Conservation (phyloP, 148 eudicot species). For the Rhododendron griersonianum region DNA sequence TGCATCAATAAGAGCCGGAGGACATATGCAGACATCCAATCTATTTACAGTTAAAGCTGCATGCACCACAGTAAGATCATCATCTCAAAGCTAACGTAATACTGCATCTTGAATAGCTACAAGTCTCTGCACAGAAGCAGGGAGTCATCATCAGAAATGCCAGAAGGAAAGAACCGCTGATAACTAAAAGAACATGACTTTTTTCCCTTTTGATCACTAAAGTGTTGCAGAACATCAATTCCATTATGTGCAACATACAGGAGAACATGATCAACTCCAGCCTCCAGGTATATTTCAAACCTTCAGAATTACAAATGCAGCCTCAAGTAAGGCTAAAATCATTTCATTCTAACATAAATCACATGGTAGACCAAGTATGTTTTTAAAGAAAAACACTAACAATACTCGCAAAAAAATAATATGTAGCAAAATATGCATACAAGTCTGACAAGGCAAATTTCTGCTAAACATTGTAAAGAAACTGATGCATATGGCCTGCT, state of each 20-base stretch:
- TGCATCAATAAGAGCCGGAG: conserved; percentile 39
- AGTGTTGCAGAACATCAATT: not conserved
- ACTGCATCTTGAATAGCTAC: conserved; percentile 60
- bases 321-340: not conserved
- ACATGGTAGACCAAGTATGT: not conserved
- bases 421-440: not conserved
- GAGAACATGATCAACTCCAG: not conserved
- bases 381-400: not conserved
- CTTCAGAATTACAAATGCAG: not conserved
- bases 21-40: conserved; percentile 43
- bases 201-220: not conserved
- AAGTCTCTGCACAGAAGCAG: conserved; percentile 40
- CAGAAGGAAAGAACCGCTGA: not conserved
- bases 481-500: not conserved
- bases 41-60: conserved; percentile 57
- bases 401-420: not conserved
- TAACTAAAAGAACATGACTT: not conserved
- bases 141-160: not conserved
- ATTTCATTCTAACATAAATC: not conserved
- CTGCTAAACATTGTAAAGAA: not conserved
- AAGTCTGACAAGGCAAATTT: not conserved
- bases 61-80: conserved; percentile 66
- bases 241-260: not conserved
- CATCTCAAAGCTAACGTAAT: conserved; percentile 57
- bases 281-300: not conserved